Percentiles rank a stretch among this genome's conserved stretches.
Conservation (phyloP, 257 asterid genomes). For the Primulina eburnea region DNA sequence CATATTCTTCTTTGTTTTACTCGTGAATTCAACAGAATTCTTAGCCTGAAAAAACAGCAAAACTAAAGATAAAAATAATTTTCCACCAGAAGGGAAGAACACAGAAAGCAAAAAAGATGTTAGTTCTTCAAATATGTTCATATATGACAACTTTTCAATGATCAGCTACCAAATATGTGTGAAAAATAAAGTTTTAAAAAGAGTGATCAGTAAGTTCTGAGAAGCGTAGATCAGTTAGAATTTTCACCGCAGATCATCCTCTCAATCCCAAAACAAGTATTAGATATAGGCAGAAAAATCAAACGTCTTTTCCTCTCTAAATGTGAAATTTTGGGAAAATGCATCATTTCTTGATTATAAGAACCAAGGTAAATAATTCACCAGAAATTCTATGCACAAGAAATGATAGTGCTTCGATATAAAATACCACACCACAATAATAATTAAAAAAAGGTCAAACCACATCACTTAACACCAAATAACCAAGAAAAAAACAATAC, state of each 20-base stretch:
- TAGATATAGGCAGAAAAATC: background rate
- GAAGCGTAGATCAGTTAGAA: background rate
- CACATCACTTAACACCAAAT: background rate
- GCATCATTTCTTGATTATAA: background rate
- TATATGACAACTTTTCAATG: background rate
- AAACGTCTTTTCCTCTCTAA: background rate
- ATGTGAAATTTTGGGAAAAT: conserved; percentile 2
- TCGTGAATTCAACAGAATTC: too few species aligned
- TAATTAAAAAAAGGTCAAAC: conserved; percentile 7
- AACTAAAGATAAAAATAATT: background rate
- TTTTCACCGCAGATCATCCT: background rate
- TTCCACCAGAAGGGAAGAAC: background rate
- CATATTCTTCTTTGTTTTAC: background rate
- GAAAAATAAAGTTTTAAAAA: background rate
- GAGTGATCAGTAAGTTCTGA: background rate
- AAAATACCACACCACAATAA: too few species aligned
- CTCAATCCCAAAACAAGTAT: background rate
- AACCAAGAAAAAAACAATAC: background rate
- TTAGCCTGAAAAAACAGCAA: background rate
- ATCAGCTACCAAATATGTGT: background rate
- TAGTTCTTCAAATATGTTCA: background rate
- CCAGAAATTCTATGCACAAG: background rate
- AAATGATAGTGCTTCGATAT: background rate
- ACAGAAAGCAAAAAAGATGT: background rate
- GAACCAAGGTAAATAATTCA: background rate